Evolutionary conservation across 2,329 filamentous ascomycete genomes (phyloP).

Genomic region (Trichoderma sp.): DNA sequence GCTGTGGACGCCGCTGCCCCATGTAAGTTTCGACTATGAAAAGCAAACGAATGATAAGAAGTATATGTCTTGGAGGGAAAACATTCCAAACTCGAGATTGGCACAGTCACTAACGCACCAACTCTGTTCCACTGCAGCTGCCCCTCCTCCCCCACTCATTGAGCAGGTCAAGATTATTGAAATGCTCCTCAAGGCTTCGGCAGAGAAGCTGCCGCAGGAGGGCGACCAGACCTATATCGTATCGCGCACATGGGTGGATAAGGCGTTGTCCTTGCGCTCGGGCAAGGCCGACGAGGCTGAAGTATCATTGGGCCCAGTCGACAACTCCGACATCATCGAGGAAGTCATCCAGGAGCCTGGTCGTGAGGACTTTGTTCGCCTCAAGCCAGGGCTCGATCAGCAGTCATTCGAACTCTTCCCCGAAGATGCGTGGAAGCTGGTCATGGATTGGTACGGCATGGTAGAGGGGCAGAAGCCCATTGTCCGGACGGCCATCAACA

Average conservation of each 20-base stretch:
- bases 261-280: slow-evolving; percentile 67
- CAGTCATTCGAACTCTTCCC: slow-evolving; percentile 79
- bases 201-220: slow-evolving; percentile 61
- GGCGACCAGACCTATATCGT: slow-evolving; percentile 77
- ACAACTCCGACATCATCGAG: slow-evolving; percentile 81
- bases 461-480: slow-evolving; percentile 71
- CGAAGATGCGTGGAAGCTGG: slow-evolving; percentile 76
- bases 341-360: slow-evolving; percentile 57
- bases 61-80: neutral
- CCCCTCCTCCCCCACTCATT: slow-evolving; percentile 43
- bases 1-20: slow-evolving; percentile 30
- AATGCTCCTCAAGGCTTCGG: slow-evolving; percentile 57
- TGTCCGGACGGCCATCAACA: slow-evolving; percentile 76
- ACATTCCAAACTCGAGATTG: neutral
- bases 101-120: slow-evolving; percentile 13
- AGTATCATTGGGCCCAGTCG: slow-evolving; percentile 72
- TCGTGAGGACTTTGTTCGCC: slow-evolving; percentile 65
- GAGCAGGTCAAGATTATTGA: slow-evolving; percentile 75
- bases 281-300: slow-evolving; percentile 63
- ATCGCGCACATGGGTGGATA: slow-evolving; percentile 75
- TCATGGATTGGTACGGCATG: slow-evolving; percentile 81
- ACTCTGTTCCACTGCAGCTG: slow-evolving; percentile 26
- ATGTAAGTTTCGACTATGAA: slow-evolving; percentile 34
- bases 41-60: too few relatives aligned
- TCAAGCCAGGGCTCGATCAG: slow-evolving; percentile 69